phyloP scores from a whole-genome alignment of 2,329 filamentous ascomycete species.

The Colletotrichum liriopes region DNA sequence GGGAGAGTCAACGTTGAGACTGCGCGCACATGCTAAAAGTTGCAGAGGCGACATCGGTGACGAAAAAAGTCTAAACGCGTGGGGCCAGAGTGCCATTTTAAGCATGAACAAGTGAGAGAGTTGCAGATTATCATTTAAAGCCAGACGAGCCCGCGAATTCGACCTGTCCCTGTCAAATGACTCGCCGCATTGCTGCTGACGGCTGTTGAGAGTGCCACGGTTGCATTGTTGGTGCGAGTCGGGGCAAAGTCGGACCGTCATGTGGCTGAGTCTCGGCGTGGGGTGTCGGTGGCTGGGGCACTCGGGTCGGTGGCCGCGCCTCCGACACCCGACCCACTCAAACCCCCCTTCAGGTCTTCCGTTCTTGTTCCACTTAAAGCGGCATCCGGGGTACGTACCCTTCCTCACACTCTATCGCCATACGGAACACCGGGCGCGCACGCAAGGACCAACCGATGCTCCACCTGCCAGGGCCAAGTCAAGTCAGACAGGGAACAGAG shows the following conservation, averaged over 20 bases:
- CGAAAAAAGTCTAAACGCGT: conserved; percentile 38
- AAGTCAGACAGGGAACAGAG: conserved; percentile 30
- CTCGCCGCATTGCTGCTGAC: conserved; percentile 22
- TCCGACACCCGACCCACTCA: neutral
- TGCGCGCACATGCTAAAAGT: conserved; percentile 34
- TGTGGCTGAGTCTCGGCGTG: conserved; percentile 5
- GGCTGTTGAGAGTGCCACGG: neutral
- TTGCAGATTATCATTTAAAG: conserved; percentile 34
- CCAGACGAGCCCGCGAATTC: conserved; percentile 26
- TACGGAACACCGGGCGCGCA: conserved; percentile 8
- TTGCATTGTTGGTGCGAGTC: neutral
- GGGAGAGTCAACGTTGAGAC: conserved; percentile 6
- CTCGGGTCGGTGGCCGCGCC: conserved; percentile 7
- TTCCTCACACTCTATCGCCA: neutral
- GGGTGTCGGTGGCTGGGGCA: conserved; percentile 6
- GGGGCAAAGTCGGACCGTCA: conserved; percentile 5
- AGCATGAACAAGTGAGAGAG: conserved; percentile 30
- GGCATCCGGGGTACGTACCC: conserved; percentile 11
- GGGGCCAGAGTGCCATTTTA: conserved; percentile 32
- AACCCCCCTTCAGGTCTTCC: conserved; percentile 2
- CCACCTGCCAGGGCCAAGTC: conserved; percentile 30
- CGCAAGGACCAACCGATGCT: conserved; percentile 34
- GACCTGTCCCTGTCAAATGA: conserved; percentile 23
- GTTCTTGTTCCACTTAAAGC: conserved; percentile 5
- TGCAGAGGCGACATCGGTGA: conserved; percentile 30